Conservation (phyloP, 2,329 filamentous ascomycete species). For the Pezizomycotina sp. region DNA sequence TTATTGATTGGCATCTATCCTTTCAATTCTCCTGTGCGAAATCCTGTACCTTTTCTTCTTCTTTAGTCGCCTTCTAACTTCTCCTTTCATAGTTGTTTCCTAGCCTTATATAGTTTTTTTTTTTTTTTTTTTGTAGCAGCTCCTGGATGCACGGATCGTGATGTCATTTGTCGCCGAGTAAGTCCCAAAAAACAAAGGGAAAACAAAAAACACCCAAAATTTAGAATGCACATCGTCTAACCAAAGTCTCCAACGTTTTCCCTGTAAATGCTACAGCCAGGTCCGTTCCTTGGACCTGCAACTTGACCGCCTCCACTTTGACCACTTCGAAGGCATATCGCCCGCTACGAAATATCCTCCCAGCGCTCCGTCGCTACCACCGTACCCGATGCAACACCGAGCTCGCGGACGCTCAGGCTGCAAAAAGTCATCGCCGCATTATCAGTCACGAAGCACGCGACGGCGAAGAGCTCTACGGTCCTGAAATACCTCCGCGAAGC, state of each 20-base stretch:
- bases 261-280: constrained; percentile 37
- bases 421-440: constrained; percentile 50
- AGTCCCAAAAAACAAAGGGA: constrained; percentile 17
- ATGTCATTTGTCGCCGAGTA: constrained; percentile 37
- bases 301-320: constrained; percentile 45
- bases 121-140: too few species aligned
- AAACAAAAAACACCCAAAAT: constrained; percentile 3
- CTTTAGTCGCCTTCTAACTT: too few species aligned
- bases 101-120: too few species aligned
- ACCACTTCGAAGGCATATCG: constrained; percentile 15
- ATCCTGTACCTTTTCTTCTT: too few species aligned
- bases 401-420: constrained; percentile 40
- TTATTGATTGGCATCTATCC: too few species aligned
- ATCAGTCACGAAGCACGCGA: too few species aligned
- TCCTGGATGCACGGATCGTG: constrained; percentile 9
- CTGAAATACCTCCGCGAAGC: constrained; percentile 46
- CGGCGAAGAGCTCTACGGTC: constrained; percentile 59
- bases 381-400: constrained; percentile 32
- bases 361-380: constrained; percentile 27
- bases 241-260: constrained; percentile 10
- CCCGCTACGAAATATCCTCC: constrained; percentile 12
- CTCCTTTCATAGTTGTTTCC: too few species aligned
- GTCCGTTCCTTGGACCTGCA: constrained; percentile 48
- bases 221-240: constrained; percentile 7
- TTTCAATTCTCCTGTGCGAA: too few species aligned